Evolutionary conservation across 139 green algal genomes (phyloP).

Genomic region (Zygnema circumcarinatum): DNA sequence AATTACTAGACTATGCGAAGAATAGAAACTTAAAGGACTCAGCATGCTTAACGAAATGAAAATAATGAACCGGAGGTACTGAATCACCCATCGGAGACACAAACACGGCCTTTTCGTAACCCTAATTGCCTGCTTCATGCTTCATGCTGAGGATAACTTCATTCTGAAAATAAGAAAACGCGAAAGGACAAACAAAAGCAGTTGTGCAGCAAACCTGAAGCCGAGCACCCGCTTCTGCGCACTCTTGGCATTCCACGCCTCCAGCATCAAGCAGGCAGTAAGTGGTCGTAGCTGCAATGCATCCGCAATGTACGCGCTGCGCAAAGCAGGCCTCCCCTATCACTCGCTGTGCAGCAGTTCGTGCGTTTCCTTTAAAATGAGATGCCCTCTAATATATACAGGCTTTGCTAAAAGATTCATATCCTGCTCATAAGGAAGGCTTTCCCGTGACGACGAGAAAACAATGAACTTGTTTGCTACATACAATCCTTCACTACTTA

Average conservation of each 20-base stretch:
- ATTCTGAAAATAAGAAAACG: too few relatives aligned
- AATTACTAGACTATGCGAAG: too few relatives aligned
- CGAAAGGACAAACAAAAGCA: too few relatives aligned
- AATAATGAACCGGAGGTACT: too few relatives aligned
- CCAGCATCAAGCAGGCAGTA: constrained; percentile 2
- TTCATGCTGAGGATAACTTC: too few relatives aligned
- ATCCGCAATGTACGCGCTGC: constrained; percentile 9
- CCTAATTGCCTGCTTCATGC: too few relatives aligned
- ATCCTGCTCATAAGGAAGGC: neutral
- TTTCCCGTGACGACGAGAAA: constrained; percentile 7
- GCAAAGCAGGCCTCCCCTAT: neutral
- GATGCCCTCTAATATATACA: too few relatives aligned
- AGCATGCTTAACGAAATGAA: too few relatives aligned
- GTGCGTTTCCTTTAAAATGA: too few relatives aligned
- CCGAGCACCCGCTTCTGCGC: neutral
- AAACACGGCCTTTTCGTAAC: too few relatives aligned
- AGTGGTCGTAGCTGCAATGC: neutral
- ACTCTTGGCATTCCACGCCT: neutral
- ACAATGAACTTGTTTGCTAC: neutral
- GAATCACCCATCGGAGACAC: too few relatives aligned
- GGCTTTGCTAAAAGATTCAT: neutral
- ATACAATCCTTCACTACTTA: neutral
- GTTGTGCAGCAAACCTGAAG: neutral
- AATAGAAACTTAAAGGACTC: too few relatives aligned
- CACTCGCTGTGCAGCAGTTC: neutral